Conservation (phyloP, 2,329 filamentous ascomycete genomes). For the Penicillium sp. region DNA sequence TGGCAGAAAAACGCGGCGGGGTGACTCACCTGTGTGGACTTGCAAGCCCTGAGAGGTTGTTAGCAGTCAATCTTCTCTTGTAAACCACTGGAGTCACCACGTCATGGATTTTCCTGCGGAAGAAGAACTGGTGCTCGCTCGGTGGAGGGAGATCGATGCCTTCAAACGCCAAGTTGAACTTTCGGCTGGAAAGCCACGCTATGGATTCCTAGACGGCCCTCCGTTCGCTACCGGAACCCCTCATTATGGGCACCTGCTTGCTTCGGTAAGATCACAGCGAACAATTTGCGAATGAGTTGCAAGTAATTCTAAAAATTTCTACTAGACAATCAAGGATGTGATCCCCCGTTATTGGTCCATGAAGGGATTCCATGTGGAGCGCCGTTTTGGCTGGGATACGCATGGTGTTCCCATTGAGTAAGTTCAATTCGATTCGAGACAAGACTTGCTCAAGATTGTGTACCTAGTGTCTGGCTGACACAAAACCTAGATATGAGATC, state of each 20-base stretch:
- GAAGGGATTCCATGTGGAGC: conserved; percentile 90
- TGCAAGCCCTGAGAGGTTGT: conserved; percentile 1
- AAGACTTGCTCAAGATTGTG: not conserved
- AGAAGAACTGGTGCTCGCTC: conserved; percentile 78
- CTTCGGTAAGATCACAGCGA: conserved; percentile 50
- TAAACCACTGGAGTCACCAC: conserved; percentile 58
- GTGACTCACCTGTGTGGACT: conserved; percentile 22
- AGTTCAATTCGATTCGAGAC: not conserved
- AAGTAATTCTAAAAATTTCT: not conserved
- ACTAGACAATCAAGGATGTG: conserved; percentile 84
- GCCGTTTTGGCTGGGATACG: conserved; percentile 93
- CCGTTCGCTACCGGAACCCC: conserved; percentile 71
- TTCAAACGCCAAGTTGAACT: conserved; percentile 86
- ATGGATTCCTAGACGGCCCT: conserved; percentile 92
- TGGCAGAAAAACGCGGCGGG: conserved; percentile 24
- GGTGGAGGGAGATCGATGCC: conserved; percentile 89
- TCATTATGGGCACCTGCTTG: conserved; percentile 74
- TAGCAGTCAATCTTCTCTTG: conserved; percentile 25
- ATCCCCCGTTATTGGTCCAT: conserved; percentile 97
- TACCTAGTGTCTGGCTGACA: not conserved
- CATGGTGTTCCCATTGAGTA: conserved; percentile 86
- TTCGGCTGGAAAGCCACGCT: conserved; percentile 75
- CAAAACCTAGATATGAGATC: conserved; percentile 66
- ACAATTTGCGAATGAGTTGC: not conserved
- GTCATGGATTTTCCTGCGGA: conserved; percentile 84